Evolutionary conservation across 495 filamentous ascomycete genomes (phyloP).

Genomic region (Penicillium roqueforti): DNA sequence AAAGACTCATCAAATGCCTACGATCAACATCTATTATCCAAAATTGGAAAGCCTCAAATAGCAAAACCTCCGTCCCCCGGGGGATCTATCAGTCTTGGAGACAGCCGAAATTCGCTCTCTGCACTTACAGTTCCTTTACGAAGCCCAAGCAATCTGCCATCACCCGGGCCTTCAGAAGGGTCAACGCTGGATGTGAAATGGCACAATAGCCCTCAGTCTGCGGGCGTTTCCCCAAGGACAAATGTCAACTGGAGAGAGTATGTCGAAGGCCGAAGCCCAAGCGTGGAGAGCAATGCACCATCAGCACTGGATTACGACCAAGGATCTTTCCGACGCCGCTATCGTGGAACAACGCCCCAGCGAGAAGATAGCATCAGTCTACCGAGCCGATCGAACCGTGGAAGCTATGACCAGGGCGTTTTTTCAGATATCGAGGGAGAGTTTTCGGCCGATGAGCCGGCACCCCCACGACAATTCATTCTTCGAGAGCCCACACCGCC

Average conservation of each 20-base stretch:
- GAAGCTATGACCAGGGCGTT: conserved; percentile 59
- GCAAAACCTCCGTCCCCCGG: conserved; percentile 59
- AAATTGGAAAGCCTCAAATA: conserved; percentile 65
- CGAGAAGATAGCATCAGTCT: conserved; percentile 45
- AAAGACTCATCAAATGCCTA: conserved; percentile 66
- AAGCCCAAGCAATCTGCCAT: conserved; percentile 40
- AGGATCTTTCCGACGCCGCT: conserved; percentile 31
- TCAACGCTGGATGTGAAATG: conserved; percentile 40
- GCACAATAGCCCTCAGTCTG: conserved; percentile 42
- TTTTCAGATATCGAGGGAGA: conserved; percentile 61
- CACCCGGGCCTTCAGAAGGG: conserved; percentile 43
- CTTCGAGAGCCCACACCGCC: conserved; percentile 55
- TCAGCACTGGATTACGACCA: conserved; percentile 42
- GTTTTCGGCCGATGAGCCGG: conserved; percentile 64
- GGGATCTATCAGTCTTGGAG: conserved; percentile 49
- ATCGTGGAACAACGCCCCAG: conserved; percentile 43
- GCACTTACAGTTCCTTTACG: conserved; percentile 45
- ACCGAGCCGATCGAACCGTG: conserved; percentile 49
- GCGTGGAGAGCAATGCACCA: conserved; percentile 46
- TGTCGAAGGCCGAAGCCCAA: conserved; percentile 48
- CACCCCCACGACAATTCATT: conserved; percentile 53
- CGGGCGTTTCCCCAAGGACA: conserved; percentile 44
- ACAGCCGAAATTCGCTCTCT: conserved; percentile 47
- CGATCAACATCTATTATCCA: conserved; percentile 74
- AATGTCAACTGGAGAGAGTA: conserved; percentile 41